Percentiles rank a stretch among this genome's conserved stretches.
phyloP scores from a whole-genome alignment of 1,284 basidiomycete genomes.

The Cutaneotrichosporon sp. region DNA sequence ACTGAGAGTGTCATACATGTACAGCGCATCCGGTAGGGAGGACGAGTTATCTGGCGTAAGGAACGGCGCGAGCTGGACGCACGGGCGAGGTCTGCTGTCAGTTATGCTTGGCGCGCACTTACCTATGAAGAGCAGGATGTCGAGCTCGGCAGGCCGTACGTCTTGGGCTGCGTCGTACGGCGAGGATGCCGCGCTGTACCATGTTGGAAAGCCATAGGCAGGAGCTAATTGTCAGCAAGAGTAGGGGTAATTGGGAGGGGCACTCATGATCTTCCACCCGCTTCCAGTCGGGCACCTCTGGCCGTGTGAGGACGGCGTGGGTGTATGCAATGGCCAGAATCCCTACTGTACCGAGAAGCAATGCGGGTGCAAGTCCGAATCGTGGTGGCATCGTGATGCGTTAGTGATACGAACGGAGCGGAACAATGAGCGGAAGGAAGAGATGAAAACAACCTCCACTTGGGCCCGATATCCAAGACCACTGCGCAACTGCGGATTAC shows the following conservation, averaged over 20 bases:
- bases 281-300: constrained; percentile 12
- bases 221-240: background rate
- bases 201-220: constrained; percentile 12
- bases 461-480: background rate
- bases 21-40: constrained; percentile 4
- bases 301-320: constrained; percentile 1
- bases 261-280: constrained; percentile 12
- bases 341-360: background rate
- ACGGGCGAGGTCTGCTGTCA: constrained; percentile 10
- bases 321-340: constrained; percentile 2
- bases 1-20: background rate
- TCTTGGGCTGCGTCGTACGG: constrained; percentile 1
- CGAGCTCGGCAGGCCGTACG: background rate
- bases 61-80: background rate
- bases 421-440: background rate
- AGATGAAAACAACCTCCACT: background rate
- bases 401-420: background rate
- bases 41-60: constrained; percentile 9
- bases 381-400: background rate
- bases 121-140: constrained; percentile 15
- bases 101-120: background rate
- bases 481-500: background rate
- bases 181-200: background rate
- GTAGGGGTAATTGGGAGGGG: too few relatives aligned
- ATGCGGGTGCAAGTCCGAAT: background rate